Evolutionary conservation across 208 protist species (phyloP), one percentile per base, ranked within the genome.

Genomic region (Leishmania aethiopica): DNA sequence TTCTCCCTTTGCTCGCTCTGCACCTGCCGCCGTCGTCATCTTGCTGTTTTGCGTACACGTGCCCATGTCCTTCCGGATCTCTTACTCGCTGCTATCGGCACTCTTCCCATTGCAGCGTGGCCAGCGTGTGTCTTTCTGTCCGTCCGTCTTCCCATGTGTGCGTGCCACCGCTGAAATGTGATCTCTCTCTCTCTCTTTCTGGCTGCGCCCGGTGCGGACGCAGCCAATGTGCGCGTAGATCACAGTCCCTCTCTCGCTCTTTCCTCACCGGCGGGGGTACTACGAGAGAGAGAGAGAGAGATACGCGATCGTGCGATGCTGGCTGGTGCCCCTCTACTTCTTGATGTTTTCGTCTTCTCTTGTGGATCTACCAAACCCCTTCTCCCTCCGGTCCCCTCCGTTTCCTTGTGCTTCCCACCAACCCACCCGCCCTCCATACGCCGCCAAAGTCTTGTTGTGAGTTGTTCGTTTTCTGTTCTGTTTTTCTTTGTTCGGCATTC

Each of bases 71-170:
- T 71, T 81, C 13, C 73, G 15, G 57, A 57, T 67, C 60, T 59
- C 6, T 47, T 84, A 66, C 37, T 55, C 73, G 53, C 73, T 60
- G 35, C 37, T 74, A 59, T 74, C 45, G 49, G 69, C 28, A 35
- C 69, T 55, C 28, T 53, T 73, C 69, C 55, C 28, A 45, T 19
- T 55, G n/a, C 69, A 74, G 69, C 69, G 69, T 74, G 32, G 45
- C 10, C 32, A 1, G 35, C 40, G 32, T 45, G 72, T 60, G 51
- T 77, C 22, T 77, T 8, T 40, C 40, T 73, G 40, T 73, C 42
- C 28, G 69, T 37, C 11, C 17, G 45, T 75, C 47, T 45, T 60
- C 40, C 25, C 72, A 59, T 15, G 32, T 60, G 51, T 45, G 51
- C 10, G 17, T 42, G 32, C 35, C 35, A 62, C 49, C 1, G 51